These are phyloP conservation scores for Dendrostoma leiphaemia DNA, from an alignment of 2,329 filamentous ascomycete genomes.

Conservation along the genomic window DNA sequence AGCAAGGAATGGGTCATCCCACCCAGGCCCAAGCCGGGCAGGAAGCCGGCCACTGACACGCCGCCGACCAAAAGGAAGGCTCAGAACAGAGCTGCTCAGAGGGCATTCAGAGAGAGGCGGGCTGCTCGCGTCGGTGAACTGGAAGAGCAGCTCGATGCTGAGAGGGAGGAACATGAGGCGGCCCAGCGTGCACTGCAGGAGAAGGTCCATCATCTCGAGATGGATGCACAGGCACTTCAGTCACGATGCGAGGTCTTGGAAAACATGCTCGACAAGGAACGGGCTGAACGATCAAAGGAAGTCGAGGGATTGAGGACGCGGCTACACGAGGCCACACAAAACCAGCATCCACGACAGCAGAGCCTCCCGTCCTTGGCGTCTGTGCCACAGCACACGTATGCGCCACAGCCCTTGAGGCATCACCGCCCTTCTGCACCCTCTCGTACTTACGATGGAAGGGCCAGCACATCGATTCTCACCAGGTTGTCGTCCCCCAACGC, in stretches of 20 bases:
- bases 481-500: slow-evolving; percentile 8
- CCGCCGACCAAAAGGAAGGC: slow-evolving; percentile 91
- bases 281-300: slow-evolving; percentile 39
- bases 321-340: slow-evolving; percentile 13
- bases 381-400: slow-evolving; percentile 11
- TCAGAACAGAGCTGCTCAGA: slow-evolving; percentile 89
- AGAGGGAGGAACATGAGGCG: slow-evolving; percentile 56
- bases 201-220: slow-evolving; percentile 58
- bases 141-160: slow-evolving; percentile 64
- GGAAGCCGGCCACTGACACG: slow-evolving; percentile 91
- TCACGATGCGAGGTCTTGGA: slow-evolving; percentile 62
- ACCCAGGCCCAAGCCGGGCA: slow-evolving; percentile 81
- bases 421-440: slow-evolving; percentile 18
- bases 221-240: slow-evolving; percentile 65
- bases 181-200: slow-evolving; percentile 55
- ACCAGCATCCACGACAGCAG: slow-evolving; percentile 16
- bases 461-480: slow-evolving; percentile 16
- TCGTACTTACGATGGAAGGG: slow-evolving; percentile 8
- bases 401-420: slow-evolving; percentile 16
- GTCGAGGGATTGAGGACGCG: slow-evolving; percentile 13
- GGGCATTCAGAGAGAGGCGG: slow-evolving; percentile 84
- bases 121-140: slow-evolving; percentile 79
- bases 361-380: slow-evolving; percentile 18
- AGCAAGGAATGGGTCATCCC: slow-evolving; percentile 85
- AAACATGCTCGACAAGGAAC: slow-evolving; percentile 59